phyloP scores from a whole-genome alignment of 106 monocot genomes.

The Cymbidium sinense region DNA sequence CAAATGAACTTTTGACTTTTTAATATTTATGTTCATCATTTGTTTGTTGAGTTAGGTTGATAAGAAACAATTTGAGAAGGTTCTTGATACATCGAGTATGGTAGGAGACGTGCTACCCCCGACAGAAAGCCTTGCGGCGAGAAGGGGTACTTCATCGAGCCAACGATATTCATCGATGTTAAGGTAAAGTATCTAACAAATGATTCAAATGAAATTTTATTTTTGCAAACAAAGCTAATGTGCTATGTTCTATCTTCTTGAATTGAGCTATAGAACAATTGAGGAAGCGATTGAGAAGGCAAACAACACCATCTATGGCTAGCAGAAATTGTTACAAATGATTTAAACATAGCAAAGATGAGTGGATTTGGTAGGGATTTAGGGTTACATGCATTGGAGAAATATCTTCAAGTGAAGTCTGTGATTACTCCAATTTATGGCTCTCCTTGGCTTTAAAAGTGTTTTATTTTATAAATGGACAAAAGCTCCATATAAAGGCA shows the following conservation, averaged over 20 bases:
- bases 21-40: neutral
- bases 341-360: slow-evolving; percentile 27
- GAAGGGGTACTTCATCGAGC: slow-evolving; percentile 51
- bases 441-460: slow-evolving; percentile 26
- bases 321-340: slow-evolving; percentile 24
- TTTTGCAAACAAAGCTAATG: neutral
- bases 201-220: neutral
- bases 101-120: slow-evolving; percentile 28
- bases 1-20: too few relatives aligned
- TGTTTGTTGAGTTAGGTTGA: slow-evolving; percentile 22
- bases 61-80: slow-evolving; percentile 40
- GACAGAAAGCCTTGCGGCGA: slow-evolving; percentile 37
- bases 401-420: slow-evolving; percentile 25
- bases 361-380: slow-evolving; percentile 30
- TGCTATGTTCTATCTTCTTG: neutral
- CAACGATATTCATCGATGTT: slow-evolving; percentile 57
- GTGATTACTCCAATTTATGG: slow-evolving; percentile 31
- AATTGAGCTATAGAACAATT: slow-evolving; percentile 13
- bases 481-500: too few relatives aligned
- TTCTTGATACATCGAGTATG: slow-evolving; percentile 41
- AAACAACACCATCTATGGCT: slow-evolving; percentile 24
- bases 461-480: neutral
- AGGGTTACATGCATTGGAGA: slow-evolving; percentile 17
- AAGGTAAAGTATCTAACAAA: slow-evolving; percentile 18
- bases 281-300: slow-evolving; percentile 34